phyloP scores from a whole-genome alignment of 2,329 filamentous ascomycete genomes.

The Neospermospora avenae region DNA sequence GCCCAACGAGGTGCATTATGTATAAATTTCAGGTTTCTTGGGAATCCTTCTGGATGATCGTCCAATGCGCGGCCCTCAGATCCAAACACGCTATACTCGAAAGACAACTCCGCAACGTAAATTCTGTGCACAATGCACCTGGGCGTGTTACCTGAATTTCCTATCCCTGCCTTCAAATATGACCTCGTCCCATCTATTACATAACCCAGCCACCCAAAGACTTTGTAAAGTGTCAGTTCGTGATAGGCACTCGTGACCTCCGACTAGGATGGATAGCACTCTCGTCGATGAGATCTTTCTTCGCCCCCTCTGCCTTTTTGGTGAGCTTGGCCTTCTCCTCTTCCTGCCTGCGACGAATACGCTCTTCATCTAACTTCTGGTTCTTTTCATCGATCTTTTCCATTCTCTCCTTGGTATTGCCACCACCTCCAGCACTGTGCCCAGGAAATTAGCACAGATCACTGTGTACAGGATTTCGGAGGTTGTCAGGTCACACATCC shows the following conservation, averaged over 20 bases:
- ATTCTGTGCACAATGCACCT: too few species aligned
- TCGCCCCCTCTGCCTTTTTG: conserved; percentile 13
- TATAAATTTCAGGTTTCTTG: too few species aligned
- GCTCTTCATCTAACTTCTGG: conserved; percentile 67
- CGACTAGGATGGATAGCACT: conserved; percentile 33
- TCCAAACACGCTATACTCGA: too few species aligned
- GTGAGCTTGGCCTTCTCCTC: conserved; percentile 28
- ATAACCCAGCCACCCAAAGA: too few species aligned
- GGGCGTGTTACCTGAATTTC: too few species aligned
- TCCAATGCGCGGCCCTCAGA: too few species aligned
- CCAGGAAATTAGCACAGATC: conserved; percentile 17
- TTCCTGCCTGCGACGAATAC: conserved; percentile 29
- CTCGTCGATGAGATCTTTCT: conserved; percentile 22
- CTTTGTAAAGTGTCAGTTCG: neutral
- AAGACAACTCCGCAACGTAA: too few species aligned
- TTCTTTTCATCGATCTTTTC: conserved; percentile 85
- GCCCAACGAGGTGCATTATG: too few species aligned
- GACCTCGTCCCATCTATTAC: too few species aligned
- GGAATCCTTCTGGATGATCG: too few species aligned
- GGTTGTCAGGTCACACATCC: conserved; percentile 1
- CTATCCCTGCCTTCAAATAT: too few species aligned
- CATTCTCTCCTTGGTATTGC: conserved; percentile 67
- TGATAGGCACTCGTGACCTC: conserved; percentile 24
- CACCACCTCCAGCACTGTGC: conserved; percentile 75
- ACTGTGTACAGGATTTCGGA: too few species aligned